Evolutionary conservation across 352 stramenopile genomes (phyloP).

Genomic region (Pythium aphanidermatum): DNA sequence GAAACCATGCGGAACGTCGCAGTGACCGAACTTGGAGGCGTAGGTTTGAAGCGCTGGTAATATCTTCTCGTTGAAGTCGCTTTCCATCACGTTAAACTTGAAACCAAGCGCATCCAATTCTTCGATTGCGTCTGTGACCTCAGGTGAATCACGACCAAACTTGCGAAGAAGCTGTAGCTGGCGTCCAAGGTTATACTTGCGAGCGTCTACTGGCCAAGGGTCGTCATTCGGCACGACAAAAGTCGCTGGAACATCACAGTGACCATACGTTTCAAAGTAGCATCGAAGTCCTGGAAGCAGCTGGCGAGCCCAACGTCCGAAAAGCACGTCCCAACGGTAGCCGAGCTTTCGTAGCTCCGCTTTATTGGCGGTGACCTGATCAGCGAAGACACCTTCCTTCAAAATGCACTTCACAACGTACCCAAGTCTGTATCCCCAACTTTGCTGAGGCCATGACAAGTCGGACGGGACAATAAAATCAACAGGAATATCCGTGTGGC

Average conservation of each 20-base stretch:
- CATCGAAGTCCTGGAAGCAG: slow-evolving; percentile 15
- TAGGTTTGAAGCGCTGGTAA: slow-evolving; percentile 77
- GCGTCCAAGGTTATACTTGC: slow-evolving; percentile 83
- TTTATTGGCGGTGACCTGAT: slow-evolving; percentile 28
- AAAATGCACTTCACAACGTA: slow-evolving; percentile 52
- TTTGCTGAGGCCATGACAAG: slow-evolving; percentile 31
- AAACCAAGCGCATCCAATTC: slow-evolving; percentile 62
- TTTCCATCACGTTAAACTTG: slow-evolving; percentile 59
- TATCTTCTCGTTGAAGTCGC: slow-evolving; percentile 37
- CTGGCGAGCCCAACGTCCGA: slow-evolving; percentile 20
- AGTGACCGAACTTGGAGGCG: slow-evolving; percentile 62
- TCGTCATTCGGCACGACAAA: slow-evolving; percentile 57
- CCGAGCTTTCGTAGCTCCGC: slow-evolving; percentile 23
- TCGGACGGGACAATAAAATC: slow-evolving; percentile 57
- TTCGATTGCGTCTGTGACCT: slow-evolving; percentile 42
- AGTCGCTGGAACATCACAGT: slow-evolving; percentile 68
- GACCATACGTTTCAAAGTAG: slow-evolving; percentile 63
- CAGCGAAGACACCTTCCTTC: slow-evolving; percentile 32
- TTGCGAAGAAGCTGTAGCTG: slow-evolving; percentile 60
- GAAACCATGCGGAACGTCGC: slow-evolving; percentile 87
- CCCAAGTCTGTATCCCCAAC: slow-evolving; percentile 39
- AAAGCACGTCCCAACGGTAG: slow-evolving; percentile 54
- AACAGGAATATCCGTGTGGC: slow-evolving; percentile 27
- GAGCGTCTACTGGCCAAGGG: slow-evolving; percentile 65
- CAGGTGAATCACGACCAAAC: slow-evolving; percentile 29